These are phyloP conservation scores for Fusarium pseudonygamai DNA, from an alignment of 2,329 filamentous ascomycete species.

Conservation along the genomic window DNA sequence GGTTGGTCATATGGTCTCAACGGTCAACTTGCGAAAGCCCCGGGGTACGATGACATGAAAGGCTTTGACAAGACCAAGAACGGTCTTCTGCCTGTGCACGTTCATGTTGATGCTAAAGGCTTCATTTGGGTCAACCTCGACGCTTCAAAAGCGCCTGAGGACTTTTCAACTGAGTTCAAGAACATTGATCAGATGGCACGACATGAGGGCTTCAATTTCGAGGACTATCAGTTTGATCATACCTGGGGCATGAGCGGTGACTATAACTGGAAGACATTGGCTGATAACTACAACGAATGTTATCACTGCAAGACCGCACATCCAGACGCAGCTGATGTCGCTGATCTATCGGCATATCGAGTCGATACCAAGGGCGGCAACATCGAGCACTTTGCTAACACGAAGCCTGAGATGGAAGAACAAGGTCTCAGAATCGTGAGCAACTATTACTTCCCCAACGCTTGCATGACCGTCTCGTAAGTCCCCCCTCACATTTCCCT, in stretches of 20 bases:
- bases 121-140: constrained; percentile 69
- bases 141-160: constrained; percentile 53
- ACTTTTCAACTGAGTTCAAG: constrained; percentile 57
- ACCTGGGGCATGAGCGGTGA: constrained; percentile 62
- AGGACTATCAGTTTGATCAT: constrained; percentile 65
- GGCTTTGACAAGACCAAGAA: constrained; percentile 65
- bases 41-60: constrained; percentile 63
- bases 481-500: neutral
- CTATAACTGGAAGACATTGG: constrained; percentile 68
- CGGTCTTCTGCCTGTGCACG: constrained; percentile 59
- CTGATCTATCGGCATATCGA: constrained; percentile 6
- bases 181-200: constrained; percentile 51
- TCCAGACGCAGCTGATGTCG: neutral
- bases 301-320: constrained; percentile 27
- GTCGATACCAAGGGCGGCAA: constrained; percentile 20
- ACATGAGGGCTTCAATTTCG: constrained; percentile 56
- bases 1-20: constrained; percentile 68
- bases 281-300: constrained; percentile 38
- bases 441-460: constrained; percentile 31
- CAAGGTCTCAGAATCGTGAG: constrained; percentile 23
- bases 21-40: constrained; percentile 67
- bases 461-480: constrained; percentile 30
- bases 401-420: neutral
- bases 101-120: constrained; percentile 60
- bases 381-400: constrained; percentile 28